Evolutionary conservation across 1,284 basidiomycete genomes (phyloP).

Genomic region (Ceratobasidium sp.): DNA sequence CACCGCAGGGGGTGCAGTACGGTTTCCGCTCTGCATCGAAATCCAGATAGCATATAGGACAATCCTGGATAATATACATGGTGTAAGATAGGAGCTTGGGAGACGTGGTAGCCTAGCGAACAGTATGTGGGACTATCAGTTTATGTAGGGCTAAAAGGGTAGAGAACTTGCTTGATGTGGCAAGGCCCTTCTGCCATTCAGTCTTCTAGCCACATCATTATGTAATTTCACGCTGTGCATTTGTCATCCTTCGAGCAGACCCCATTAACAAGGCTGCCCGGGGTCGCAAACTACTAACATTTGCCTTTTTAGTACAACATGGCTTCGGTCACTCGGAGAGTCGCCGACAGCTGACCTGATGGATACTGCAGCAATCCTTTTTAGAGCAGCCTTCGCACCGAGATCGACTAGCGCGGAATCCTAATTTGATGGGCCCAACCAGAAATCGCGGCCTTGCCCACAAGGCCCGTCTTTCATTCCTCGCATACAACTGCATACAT

Average conservation of each 20-base stretch:
- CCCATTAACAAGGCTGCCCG: neutral
- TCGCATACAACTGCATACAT: too few relatives aligned
- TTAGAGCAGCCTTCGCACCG: too few relatives aligned
- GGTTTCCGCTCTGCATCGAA: slow-evolving; percentile 4
- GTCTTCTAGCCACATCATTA: neutral
- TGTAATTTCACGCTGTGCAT: neutral
- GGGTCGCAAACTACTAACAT: too few relatives aligned
- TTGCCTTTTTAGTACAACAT: too few relatives aligned
- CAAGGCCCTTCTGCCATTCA: neutral
- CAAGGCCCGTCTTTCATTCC: too few relatives aligned
- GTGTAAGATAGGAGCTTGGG: neutral
- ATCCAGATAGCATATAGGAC: slow-evolving; percentile 6
- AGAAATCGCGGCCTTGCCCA: too few relatives aligned
- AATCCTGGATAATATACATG: slow-evolving; percentile 15
- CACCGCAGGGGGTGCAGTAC: slow-evolving; percentile 6
- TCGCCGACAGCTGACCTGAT: too few relatives aligned
- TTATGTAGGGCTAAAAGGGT: neutral
- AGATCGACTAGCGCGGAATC: too few relatives aligned
- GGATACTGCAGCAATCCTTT: too few relatives aligned
- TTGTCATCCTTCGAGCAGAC: neutral
- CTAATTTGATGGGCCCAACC: too few relatives aligned
- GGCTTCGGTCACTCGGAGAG: too few relatives aligned
- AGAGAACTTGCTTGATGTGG: neutral
- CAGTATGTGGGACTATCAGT: too few relatives aligned
- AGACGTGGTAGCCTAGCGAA: neutral